Conservation (phyloP, 2,329 filamentous ascomycete species). For the Huntiella abstrusa region DNA sequence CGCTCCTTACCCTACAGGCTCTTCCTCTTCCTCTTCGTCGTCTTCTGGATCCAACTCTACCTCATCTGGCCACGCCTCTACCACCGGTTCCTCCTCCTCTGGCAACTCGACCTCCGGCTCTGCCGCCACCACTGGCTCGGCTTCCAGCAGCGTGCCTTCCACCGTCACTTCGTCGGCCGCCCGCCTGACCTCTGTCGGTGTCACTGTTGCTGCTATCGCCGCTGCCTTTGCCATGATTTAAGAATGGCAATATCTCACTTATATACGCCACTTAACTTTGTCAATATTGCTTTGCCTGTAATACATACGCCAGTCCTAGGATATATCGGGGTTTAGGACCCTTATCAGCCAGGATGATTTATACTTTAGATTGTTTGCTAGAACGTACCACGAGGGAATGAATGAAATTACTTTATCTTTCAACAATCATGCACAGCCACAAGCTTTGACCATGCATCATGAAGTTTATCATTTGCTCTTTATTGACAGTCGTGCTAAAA, state of each 20-base stretch:
- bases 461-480: too few relatives aligned
- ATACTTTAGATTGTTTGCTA: neutral
- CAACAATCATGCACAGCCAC: too few relatives aligned
- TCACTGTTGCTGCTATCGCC: slow-evolving; percentile 8
- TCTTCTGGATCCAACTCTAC: slow-evolving; percentile 4
- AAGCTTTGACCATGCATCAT: too few relatives aligned
- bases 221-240: slow-evolving; percentile 11
- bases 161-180: slow-evolving; percentile 6
- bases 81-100: neutral
- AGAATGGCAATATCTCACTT: neutral
- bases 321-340: too few relatives aligned
- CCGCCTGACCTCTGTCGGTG: slow-evolving; percentile 8
- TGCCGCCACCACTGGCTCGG: neutral
- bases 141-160: neutral
- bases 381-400: neutral
- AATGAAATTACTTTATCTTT: neutral
- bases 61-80: neutral
- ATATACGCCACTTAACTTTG: too few relatives aligned
- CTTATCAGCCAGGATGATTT: too few relatives aligned
- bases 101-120: slow-evolving; percentile 1
- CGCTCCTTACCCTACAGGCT: slow-evolving; percentile 6
- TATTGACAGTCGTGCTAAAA: too few relatives aligned
- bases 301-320: too few relatives aligned
- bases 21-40: neutral
- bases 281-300: too few relatives aligned